Base-by-base conservation (phyloP, 495 filamentous ascomycete genomes). In the Saxispiralis lemnorum region DNA sequence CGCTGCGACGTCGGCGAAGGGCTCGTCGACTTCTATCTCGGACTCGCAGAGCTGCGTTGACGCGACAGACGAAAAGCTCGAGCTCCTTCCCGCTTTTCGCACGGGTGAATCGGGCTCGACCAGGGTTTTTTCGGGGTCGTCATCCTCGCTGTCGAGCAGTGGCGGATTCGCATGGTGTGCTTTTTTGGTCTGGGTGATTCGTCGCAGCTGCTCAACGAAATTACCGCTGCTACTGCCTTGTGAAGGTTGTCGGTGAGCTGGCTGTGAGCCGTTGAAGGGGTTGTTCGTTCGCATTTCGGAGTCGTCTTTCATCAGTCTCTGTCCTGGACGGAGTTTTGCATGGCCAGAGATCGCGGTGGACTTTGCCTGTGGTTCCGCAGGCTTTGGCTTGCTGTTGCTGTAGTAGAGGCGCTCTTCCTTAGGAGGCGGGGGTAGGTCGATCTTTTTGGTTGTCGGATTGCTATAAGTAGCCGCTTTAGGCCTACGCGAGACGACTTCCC, bases 91-190 rank as follows among this genome's bases (percentile, higher is more conserved):
- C 6, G 30, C 10, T 9, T 28, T 28, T 28, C 9, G 5, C 4
- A 28, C 24, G 4, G 24, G 9, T 9, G 24, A 28, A 4, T 20
- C 24, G 1, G 36, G 38, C 43, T 51, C 49, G 14, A 51, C 49
- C 7, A 51, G 44, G 7, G 49, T 51, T 19, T 44, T 32, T 17
- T 47, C 44, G 5, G 44, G 49, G 28, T 51, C 49, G 11, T 43
- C 40, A 12, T 35, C 24, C 12, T 24, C 33, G 24, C 9, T 9
- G 9, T 5, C 9, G 4, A 5, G 5, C 9, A 9, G 9, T 41
- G 32, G 7, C 16, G 9, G 20, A 3, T 14, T 35, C 14, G 33
- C 31, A 28, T 35, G 10, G 17, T 4, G 21, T 7, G 2, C 10
- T 12, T 20, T 13, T n/a, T 28, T 17, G 17, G 28, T 19, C 15